Evolutionary conservation across 2,329 filamentous ascomycete genomes (phyloP), one percentile per base, ranked within the genome.

Genomic region (Ophioceras dolichostomum): DNA sequence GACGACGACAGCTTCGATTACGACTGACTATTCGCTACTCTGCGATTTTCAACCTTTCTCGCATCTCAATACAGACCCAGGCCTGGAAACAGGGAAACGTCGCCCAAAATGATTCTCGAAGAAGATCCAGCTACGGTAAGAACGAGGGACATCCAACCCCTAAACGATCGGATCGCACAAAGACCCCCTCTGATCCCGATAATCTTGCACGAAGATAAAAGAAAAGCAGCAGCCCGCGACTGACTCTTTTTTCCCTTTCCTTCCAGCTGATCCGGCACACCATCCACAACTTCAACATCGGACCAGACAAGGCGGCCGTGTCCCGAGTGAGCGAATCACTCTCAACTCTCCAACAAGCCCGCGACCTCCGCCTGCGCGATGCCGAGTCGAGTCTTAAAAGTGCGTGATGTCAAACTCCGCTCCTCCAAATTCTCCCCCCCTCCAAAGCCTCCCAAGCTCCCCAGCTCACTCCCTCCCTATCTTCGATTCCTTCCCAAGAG

Each of bases 281-380:
- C 30, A 82, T 93, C 52, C 73, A 79, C 50, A 94, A 95, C 69
- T 98, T 98, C 76, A 91, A 94, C 65, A 94, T 89, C 52, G 69
- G 75, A 16, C 85, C 85, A 10, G 91, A 98, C 68, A 91, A 87
- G 54, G 68, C 77, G 46, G 83, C 84, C 43, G 75, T 96, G 16
- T 68, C 79, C 16, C 86, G 91, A 54, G 82, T 96, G 55, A 76
- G 77, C 57, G 84, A 88, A 56, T 89, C 85, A 1, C 73, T 95
- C 37, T 73, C 77, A 8, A 83, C 83, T 0, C 77, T 98, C n/a
- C 75, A 84, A 49, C 78, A 87, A 53, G 83, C 86, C 41, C 87
- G 91, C 54, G 75, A 84, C 41, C 68, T 86, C 36, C 83, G 85
- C 48, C 71, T 87, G 37, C 71, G 73, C 54, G 79, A 85, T 38